Evolutionary conservation across 2,329 filamentous ascomycete species (phyloP), one percentile per base, ranked within the genome.

Genomic region (Pezicula neosporulosa): DNA sequence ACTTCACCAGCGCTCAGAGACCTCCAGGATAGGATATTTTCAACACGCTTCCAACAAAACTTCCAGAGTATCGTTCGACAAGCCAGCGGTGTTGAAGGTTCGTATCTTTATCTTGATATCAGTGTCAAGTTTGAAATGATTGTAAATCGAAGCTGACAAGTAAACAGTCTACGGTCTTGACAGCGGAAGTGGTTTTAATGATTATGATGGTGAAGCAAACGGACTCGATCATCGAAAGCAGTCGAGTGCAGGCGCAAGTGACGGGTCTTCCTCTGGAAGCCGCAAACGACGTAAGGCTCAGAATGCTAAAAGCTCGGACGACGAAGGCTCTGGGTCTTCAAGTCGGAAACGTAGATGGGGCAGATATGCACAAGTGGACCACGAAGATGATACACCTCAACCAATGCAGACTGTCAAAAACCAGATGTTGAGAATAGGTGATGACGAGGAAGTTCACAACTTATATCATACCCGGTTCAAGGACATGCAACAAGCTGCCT

Each of bases 401-500:
- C 53, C 8, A 52, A 52, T 47, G 59, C 63, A 35, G 54, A 60
- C 45, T 51, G 9, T 44, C 55, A 63, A 62, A 48, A 60, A 53
- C 15, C 61, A 66, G 38, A 57, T 56, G n/a, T 41, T 87, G 41
- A 71, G 68, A 38, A 77, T 87, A 43, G 74, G 77, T 18, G 76
- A 86, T 53, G 65, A 72, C 1, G 67, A 76, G 2, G 76, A 76
- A 2, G 72, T 87, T 2, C 78, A 77, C 69, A 72, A 72, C 8
- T 85, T 85, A 56, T 86, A 87, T 57, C 73, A 79, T 44, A 74
- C 77, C 38, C 72, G 82, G 1, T 83, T 90, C 63, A 81, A 80
- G 56, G 78, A 80, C 52, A 80, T 86, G 58, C 86, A 90, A 60
- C 87, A 91, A 60, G 78, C 82, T 2, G 80, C 83, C 6, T 86